Evolutionary conservation across 2,329 filamentous ascomycete species (phyloP).

Genomic region (Botrytis deweyae): DNA sequence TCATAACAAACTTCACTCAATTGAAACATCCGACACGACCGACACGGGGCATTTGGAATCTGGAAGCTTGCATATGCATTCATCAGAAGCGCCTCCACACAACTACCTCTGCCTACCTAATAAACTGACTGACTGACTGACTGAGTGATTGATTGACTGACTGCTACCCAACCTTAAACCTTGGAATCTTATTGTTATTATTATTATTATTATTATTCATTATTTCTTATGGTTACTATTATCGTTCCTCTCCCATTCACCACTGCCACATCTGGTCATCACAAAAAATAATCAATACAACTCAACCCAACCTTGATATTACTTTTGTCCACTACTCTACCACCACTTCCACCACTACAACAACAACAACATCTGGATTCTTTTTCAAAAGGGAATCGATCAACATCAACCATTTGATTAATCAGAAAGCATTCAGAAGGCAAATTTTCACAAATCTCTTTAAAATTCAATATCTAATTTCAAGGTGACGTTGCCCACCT

Average conservation of each 20-base stretch:
- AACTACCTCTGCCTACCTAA: not conserved
- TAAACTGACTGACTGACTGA: not conserved
- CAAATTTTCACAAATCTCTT: too few species aligned
- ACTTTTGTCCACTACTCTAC: not conserved
- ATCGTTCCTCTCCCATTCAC: not conserved
- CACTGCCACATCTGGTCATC: not conserved
- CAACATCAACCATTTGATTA: not conserved
- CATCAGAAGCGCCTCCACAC: not conserved
- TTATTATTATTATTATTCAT: not conserved
- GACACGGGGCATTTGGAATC: not conserved
- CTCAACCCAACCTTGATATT: not conserved
- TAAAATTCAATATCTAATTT: not conserved
- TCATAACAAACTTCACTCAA: not conserved
- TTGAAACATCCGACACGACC: not conserved
- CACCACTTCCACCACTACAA: not conserved
- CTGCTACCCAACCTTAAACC: not conserved
- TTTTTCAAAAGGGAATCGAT: not conserved
- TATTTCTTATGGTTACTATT: not conserved
- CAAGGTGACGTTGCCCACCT: constrained; percentile 12
- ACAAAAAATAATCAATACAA: not conserved
- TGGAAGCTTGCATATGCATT: not conserved
- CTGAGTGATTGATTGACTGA: too few species aligned
- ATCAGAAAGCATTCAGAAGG: not conserved
- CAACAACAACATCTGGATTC: not conserved
- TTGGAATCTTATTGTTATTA: not conserved